These are phyloP conservation scores for Fragosphaeria purpurea DNA, from an alignment of 2,329 filamentous ascomycete genomes.

Conservation along the genomic window DNA sequence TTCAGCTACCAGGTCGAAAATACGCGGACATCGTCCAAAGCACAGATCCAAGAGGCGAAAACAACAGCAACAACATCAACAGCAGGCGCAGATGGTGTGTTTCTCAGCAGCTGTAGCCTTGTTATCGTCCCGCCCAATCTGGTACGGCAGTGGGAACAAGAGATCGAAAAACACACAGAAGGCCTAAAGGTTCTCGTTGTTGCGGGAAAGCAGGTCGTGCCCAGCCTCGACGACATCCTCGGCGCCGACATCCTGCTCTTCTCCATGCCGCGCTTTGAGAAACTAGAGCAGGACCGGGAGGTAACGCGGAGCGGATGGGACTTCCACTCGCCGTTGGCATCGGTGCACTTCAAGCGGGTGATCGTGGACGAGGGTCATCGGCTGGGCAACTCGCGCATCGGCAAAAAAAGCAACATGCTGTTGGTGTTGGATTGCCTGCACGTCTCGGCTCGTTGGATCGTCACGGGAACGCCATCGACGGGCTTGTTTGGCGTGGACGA, in stretches of 20 bases:
- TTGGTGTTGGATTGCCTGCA: slow-evolving; percentile 42
- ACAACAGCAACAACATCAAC: neutral
- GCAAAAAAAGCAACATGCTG: slow-evolving; percentile 46
- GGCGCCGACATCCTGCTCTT: slow-evolving; percentile 70
- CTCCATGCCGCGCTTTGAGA: slow-evolving; percentile 62
- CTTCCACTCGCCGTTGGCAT: slow-evolving; percentile 46
- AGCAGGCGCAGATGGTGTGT: slow-evolving; percentile 30
- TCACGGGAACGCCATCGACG: slow-evolving; percentile 81
- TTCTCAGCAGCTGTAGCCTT: slow-evolving; percentile 59
- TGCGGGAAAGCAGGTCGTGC: slow-evolving; percentile 44
- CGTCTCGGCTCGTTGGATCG: slow-evolving; percentile 72
- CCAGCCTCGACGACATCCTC: slow-evolving; percentile 46
- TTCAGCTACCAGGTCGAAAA: slow-evolving; percentile 24
- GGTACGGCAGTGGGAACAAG: slow-evolving; percentile 71
- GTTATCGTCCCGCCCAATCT: slow-evolving; percentile 77
- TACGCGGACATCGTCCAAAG: too few relatives aligned
- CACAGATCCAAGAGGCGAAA: neutral
- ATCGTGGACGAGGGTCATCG: slow-evolving; percentile 90
- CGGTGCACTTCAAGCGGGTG: slow-evolving; percentile 74
- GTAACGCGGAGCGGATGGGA: slow-evolving; percentile 19
- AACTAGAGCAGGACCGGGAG: slow-evolving; percentile 37
- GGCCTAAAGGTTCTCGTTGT: slow-evolving; percentile 57
- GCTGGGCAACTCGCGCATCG: slow-evolving; percentile 55
- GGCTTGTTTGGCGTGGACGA: slow-evolving; percentile 66
- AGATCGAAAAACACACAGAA: slow-evolving; percentile 68